Conservation (phyloP, 2,329 filamentous ascomycete species). For the Calonectria honghensis region DNA sequence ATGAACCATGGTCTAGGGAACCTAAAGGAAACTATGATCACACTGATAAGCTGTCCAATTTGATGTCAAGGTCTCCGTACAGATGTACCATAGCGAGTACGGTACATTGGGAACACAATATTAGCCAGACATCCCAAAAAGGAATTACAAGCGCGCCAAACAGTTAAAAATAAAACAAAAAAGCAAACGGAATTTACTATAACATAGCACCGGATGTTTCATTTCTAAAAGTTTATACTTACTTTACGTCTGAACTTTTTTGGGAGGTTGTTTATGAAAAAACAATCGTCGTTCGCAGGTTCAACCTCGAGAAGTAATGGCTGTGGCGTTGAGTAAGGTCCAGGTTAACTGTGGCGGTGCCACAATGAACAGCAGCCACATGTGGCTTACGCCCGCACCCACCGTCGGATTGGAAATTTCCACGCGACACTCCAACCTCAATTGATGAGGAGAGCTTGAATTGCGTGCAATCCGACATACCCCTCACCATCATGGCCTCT, state of each 20-base stretch:
- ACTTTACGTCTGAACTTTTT: not conserved
- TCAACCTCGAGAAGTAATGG: not conserved
- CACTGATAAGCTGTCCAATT: constrained; percentile 4
- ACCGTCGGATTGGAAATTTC: constrained; percentile 59
- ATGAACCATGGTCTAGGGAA: not conserved
- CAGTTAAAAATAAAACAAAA: too few species aligned
- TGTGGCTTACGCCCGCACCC: constrained; percentile 51
- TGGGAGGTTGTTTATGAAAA: not conserved
- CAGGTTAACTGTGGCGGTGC: not conserved
- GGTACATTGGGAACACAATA: not conserved
- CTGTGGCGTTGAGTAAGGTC: not conserved
- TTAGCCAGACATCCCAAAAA: not conserved
- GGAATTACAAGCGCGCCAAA: not conserved
- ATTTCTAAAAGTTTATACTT: not conserved
- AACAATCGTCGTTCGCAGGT: not conserved
- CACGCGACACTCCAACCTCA: constrained; percentile 52
- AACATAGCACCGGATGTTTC: not conserved
- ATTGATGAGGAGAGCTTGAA: constrained; percentile 43
- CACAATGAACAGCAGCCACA: constrained; percentile 17
- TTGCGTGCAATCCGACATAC: constrained; percentile 40
- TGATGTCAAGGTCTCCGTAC: not conserved
- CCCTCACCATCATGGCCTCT: constrained; percentile 61
- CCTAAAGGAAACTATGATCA: constrained; percentile 4
- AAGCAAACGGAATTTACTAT: not conserved
- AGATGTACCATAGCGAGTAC: not conserved